These are phyloP conservation scores for thale cress (Arabidopsis thaliana) DNA, from an alignment of 345 rosid species.

Conservation along the genomic window TAIR10.1 NC_003070.9:15975001-15975500, in stretches of 20 bases:
- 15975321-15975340: constrained; percentile 88
- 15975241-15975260: constrained; percentile 36
- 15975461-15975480: constrained; percentile 93
- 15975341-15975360: constrained; percentile 93
- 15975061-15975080: constrained; percentile 88
- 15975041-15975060: constrained; percentile 81
- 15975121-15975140: constrained; percentile 72
- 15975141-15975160: constrained; percentile 82
- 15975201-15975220: background rate
- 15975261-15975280: constrained; percentile 87
- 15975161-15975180: constrained; percentile 68
- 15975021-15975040: constrained; percentile 65
- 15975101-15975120: constrained; percentile 76
- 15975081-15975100: constrained; percentile 78
- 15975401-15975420: constrained; percentile 66
- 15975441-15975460: constrained; percentile 74
- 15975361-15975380: constrained; percentile 77
- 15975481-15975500: constrained; percentile 92
- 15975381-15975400: constrained; percentile 94
- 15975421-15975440: constrained; percentile 81
- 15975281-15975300: constrained; percentile 87
- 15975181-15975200: constrained; percentile 68
- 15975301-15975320: constrained; percentile 87
- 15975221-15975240: background rate
- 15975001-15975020: constrained; percentile 77